Base-by-base conservation (phyloP, 768 basidiomycete genomes). In the Mycena kentingensis region DNA sequence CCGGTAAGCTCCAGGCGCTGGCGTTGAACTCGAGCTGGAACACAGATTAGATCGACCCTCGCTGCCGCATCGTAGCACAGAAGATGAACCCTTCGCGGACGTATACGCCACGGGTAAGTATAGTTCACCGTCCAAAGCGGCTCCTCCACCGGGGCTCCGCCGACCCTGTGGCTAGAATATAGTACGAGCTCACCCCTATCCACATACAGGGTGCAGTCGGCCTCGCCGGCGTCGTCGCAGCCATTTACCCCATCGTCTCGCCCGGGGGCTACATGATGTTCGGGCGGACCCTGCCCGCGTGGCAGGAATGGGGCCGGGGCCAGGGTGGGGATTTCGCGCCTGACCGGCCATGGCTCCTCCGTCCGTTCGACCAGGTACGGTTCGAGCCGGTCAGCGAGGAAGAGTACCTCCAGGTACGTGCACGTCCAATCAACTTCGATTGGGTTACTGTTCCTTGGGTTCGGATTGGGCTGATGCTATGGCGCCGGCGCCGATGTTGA, bases 81-180 rank as follows among this genome's bases (percentile, higher is more conserved):
- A 89, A 88, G 65, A 87, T 87, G 82, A 88, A 88, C 49, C 87
- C 86, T 0, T 85, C 84, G 0, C 70, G 86, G 7, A 84, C 84
- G 0, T 84, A 73, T 53, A 88, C 87, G 0, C 82, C 85, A 8
- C 71, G 79, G 34, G 83, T 82, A 62, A 35, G 74, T 65, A 18
- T 21, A 7, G 32, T 57, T 21, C 24, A 11, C n/a, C n/a, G n/a
- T n/a, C n/a, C n/a, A n/a, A n/a, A n/a, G n/a, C n/a, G n/a, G n/a
- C n/a, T n/a, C n/a, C n/a, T n/a, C n/a, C n/a, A n/a, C n/a, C n/a
- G n/a, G n/a, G n/a, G n/a, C n/a, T n/a, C n/a, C n/a, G n/a, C n/a
- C n/a, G n/a, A n/a, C n/a, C n/a, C n/a, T n/a, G n/a, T n/a, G n/a
- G n/a, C n/a, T n/a, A n/a, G n/a, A n/a, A n/a, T n/a, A n/a, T n/a